These are phyloP conservation scores for Kuraishia capsulata DNA, from an alignment of 805 yeast genomes.

Conservation along the genomic window DNA sequence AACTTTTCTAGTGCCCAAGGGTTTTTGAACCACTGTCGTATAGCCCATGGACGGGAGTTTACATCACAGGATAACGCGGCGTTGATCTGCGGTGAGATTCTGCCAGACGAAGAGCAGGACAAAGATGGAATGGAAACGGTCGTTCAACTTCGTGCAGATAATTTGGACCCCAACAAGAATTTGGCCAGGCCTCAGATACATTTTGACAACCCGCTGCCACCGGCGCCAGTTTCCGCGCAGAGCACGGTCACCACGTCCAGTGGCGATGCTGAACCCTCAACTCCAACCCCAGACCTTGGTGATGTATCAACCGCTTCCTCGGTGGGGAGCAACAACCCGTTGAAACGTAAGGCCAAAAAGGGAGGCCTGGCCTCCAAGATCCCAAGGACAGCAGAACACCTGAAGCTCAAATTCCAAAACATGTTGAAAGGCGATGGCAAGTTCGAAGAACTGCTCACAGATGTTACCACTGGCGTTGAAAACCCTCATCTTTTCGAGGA, in stretches of 20 bases:
- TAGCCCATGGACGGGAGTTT: constrained; percentile 64
- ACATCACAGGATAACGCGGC: constrained; percentile 73
- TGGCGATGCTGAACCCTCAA: constrained; percentile 1
- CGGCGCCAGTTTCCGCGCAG: not conserved
- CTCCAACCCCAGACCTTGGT: not conserved
- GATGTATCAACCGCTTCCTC: not conserved
- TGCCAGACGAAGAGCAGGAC: constrained; percentile 49
- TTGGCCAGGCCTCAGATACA: constrained; percentile 27
- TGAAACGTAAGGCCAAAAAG: constrained; percentile 2
- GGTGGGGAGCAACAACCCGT: not conserved
- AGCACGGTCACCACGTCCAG: not conserved
- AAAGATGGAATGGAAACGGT: constrained; percentile 35
- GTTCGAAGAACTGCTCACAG: constrained; percentile 18
- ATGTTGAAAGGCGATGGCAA: constrained; percentile 3
- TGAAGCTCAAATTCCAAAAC: constrained; percentile 5
- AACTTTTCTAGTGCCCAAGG: constrained; percentile 79
- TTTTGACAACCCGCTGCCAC: constrained; percentile 11
- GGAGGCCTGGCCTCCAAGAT: constrained; percentile 4
- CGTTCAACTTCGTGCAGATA: constrained; percentile 22
- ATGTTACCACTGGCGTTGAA: constrained; percentile 21
- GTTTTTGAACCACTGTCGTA: constrained; percentile 65
- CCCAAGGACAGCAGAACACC: constrained; percentile 8
- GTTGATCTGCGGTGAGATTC: constrained; percentile 47
- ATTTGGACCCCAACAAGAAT: constrained; percentile 32
- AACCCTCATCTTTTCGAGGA: constrained; percentile 30